Base-by-base conservation (phyloP, 139 green algal genomes). In the Micractinium sp. region DNA sequence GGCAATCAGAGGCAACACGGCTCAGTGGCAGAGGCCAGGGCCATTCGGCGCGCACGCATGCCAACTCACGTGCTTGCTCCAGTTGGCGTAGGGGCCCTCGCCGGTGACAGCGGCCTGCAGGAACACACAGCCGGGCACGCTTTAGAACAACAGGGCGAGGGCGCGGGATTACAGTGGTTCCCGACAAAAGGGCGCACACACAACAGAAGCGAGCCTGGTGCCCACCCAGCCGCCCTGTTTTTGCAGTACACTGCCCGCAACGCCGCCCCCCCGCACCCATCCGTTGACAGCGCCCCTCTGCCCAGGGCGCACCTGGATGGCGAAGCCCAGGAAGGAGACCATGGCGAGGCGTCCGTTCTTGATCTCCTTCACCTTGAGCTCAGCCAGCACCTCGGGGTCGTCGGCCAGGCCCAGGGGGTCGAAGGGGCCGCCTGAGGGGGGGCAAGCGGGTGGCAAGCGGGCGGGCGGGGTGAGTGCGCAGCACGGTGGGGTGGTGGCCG, bases 271-370 rank as follows among this genome's bases (percentile, higher is more conserved):
- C n/a, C n/a, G n/a, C n/a, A n/a, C n/a, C n/a, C n/a, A n/a, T 56
- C 47, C 47, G 47, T 56, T 56, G 47, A 16, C 47, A 9, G 47
- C 7, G 9, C 5, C 47, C 47, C 47, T 56, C 47, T 29, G 63
- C 22, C 7, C 14, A 23, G 63, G 63, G 12, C 71, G 14, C 71
- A 77, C 93, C 94, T 99, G 97, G 31, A 98, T 85, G 79, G 92
- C 93, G 76, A 93, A 92, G 60, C 92, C 96, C 90, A 98, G 94
- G 41, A 98, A 94, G 75, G 95, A 95, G 39, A 99, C 92, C 96
- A 99, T 98, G 77, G 97, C 97, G 20, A 99, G 94, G 85, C 97
- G 95, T 79, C 97, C 97, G 93, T 99, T 98, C 95, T 99, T 99
- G 95, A 99, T 99, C 94, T 99, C 97, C 96, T 98, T 99, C 22